Percentiles rank a stretch among this genome's conserved stretches.
Conservation (phyloP, 2,329 filamentous ascomycete genomes). For the Metarhizium humberi region DNA sequence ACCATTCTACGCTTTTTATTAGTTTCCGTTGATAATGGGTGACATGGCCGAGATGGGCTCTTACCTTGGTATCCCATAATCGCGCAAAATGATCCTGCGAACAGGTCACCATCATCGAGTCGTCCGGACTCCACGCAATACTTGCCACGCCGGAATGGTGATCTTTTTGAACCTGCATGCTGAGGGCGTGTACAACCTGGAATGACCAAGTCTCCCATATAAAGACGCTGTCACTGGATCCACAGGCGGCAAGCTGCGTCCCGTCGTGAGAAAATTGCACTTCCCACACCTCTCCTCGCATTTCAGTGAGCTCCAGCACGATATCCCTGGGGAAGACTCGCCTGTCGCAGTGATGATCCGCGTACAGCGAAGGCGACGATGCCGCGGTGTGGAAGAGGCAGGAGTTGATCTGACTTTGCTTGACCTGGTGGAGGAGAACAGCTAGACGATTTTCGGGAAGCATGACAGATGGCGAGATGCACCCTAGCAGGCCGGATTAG, state of each 20-base stretch:
- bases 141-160: constrained; percentile 68
- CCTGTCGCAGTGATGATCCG: constrained; percentile 76
- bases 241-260: constrained; percentile 70
- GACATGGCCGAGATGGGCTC: constrained; percentile 14
- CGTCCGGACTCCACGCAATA: constrained; percentile 86
- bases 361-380: constrained; percentile 72
- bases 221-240: constrained; percentile 62
- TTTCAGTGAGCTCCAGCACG: constrained; percentile 60
- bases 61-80: constrained; percentile 64
- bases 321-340: constrained; percentile 69
- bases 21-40: background rate
- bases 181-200: constrained; percentile 50
- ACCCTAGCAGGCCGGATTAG: constrained; percentile 43
- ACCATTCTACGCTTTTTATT: constrained; percentile 42
- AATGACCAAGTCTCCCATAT: constrained; percentile 76
- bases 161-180: constrained; percentile 27
- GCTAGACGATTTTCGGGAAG: constrained; percentile 86
- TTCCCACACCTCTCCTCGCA: constrained; percentile 83
- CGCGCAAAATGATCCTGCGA: constrained; percentile 63
- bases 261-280: constrained; percentile 86
- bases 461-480: constrained; percentile 93
- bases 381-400: constrained; percentile 86
- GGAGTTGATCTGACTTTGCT: constrained; percentile 69
- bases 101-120: constrained; percentile 77
- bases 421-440: constrained; percentile 71